Percentiles rank a stretch among this genome's conserved stretches.
Conservation (phyloP, 2,329 filamentous ascomycete species). For the Fulvia fulva region DNA sequence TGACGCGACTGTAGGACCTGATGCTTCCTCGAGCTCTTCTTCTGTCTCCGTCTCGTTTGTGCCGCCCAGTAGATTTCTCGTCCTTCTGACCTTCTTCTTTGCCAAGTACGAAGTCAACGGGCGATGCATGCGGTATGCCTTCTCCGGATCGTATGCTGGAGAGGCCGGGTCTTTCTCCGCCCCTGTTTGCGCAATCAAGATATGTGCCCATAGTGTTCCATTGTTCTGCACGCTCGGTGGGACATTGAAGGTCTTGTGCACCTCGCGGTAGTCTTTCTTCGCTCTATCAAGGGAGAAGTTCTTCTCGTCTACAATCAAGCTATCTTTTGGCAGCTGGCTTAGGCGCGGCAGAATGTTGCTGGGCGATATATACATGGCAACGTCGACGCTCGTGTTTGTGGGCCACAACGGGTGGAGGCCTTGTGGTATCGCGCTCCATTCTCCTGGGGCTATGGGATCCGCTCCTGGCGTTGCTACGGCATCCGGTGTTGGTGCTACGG, state of each 20-base stretch:
- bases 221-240: slow-evolving; percentile 82
- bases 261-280: slow-evolving; percentile 70
- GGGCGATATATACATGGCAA: slow-evolving; percentile 78
- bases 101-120: slow-evolving; percentile 85
- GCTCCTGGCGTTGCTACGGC: slow-evolving; percentile 13
- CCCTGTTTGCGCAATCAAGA: slow-evolving; percentile 78
- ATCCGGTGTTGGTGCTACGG: slow-evolving; percentile 16
- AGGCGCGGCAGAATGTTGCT: slow-evolving; percentile 67
- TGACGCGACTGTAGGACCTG: slow-evolving; percentile 68
- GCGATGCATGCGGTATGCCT: slow-evolving; percentile 77
- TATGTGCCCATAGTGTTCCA: slow-evolving; percentile 90
- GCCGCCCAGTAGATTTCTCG: slow-evolving; percentile 70
- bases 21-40: slow-evolving; percentile 48
- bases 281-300: slow-evolving; percentile 55
- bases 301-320: slow-evolving; percentile 74
- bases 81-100: slow-evolving; percentile 87
- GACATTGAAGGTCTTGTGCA: slow-evolving; percentile 73
- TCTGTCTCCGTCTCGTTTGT: slow-evolving; percentile 43
- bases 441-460: slow-evolving; percentile 38
- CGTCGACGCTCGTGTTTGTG: slow-evolving; percentile 70
- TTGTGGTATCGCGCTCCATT: slow-evolving; percentile 63
- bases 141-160: slow-evolving; percentile 66
- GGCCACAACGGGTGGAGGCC: slow-evolving; percentile 86
- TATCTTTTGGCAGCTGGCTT: slow-evolving; percentile 60
- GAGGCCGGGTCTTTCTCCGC: slow-evolving; percentile 70